Base-by-base conservation (phyloP, 192 early-diverging fungal genomes). In the Backusella liffmaniae region DNA sequence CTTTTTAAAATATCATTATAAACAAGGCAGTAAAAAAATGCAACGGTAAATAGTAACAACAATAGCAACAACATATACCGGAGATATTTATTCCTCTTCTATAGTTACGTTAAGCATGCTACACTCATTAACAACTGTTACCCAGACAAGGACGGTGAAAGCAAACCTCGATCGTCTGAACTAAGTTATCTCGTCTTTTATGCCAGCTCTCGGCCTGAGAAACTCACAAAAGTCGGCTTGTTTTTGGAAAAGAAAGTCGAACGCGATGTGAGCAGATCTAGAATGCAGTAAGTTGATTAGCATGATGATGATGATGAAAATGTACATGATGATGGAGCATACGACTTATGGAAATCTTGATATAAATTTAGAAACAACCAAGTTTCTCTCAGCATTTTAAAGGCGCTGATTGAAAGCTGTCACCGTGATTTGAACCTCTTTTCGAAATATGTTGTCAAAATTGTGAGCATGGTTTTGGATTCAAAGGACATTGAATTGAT, bases 181-280 rank as follows among this genome's bases (percentile, higher is more conserved):
- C 90, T 98, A 9, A 96, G 95, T 16, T 92, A 94, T 68, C 86
- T 98, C 59, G 84, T 94, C 12, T 97, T 93, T 84, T 98, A 98
- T 77, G 93, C 94, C 35, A 90, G 88, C 51, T 90, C 92, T 66
- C 92, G 94, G 77, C 95, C 95, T 1, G 92, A 93, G 15, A 98
- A 98, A 82, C 88, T 97, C 44, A 88, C 92, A 68, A 98, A 98
- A 80, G 94, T 97, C 49, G 96, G 95, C 73, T 81, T 83, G 3
- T 95, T 91, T 79, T 83, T 98, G 39, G 93, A 94, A 70, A 90
- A 89, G 77, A 88, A 90, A 75, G 86, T 92, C 23, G 82, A 85
- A 37, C 79, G 81, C 39, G 95, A 98, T 73, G 77, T 91, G 65
- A 77, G 84, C 53, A 91, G 90, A 74, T 83, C 82, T 65, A 77